Evolutionary conservation across 495 filamentous ascomycete genomes (phyloP), one percentile per base, ranked within the genome.

Genomic region (Evernia prunastri): DNA sequence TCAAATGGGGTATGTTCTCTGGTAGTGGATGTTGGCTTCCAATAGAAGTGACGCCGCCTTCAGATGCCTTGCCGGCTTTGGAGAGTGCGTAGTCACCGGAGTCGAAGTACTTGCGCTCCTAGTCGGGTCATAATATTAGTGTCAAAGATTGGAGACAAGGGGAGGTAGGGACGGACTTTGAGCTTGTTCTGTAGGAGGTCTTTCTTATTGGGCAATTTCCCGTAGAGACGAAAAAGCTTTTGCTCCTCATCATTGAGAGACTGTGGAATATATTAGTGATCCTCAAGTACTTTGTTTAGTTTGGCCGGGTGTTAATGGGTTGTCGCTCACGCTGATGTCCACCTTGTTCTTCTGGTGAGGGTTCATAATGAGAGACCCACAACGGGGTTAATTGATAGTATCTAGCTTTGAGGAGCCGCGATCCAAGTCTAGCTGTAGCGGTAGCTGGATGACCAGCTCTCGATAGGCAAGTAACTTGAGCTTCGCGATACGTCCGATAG

Each of bases 31-130:
- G 94, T 75, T 95, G 88, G 67, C 88, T 90, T 68, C 94, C 94
- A 73, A 98, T 90, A 73, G 86, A 88, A 74, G 93, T 94, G 40
- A 95, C 91, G 72, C 93, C 94, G 70, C 93, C 88, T 73, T 94
- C 89, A 65, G 92, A 89, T 73, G 91, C 91, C 78, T 97, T 98
- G 74, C 95, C 94, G 54, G 94, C 95, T 81, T 98, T 97, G 76
- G 89, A 93, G 78, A 97, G 88, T 72, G 94, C 95, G 68, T 97
- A 97, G 78, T 97, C 93, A 70, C 93, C 93, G 60, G 87, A 91
- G 81, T 98, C 94, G 76, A 98, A 98, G 79, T 97, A 98, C 80
- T 97, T 98, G 77, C 95, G 92, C 75, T 96, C 92, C 84, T 96
- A 68, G 17, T 15, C 47, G 40, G 43, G n/a, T 35, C n/a, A 29